Evolutionary conservation across 1,139 yeast genomes (phyloP), one percentile per base, ranked within the genome.

Genomic region (Scheffersomyces cryptocercus): DNA sequence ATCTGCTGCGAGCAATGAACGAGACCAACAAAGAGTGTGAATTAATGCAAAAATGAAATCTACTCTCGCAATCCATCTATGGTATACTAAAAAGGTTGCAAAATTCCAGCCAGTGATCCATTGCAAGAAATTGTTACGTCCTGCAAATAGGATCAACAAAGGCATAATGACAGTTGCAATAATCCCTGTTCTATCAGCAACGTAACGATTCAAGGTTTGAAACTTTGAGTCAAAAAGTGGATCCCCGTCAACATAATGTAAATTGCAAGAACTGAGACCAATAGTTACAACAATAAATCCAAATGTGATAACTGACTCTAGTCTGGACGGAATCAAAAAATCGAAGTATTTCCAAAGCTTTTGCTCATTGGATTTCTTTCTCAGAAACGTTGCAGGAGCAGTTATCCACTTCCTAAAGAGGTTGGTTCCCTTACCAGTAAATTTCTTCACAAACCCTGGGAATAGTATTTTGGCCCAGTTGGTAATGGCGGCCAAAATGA

Each of bases 51-150:
- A 62, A 24, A 54, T 42, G 44, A 65, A 60, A 36, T 59, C 64
- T 16, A 58, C 57, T 44, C 77, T 61, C 1, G 72, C 67, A 7
- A 67, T 54, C 72, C 75, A 72, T 44, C 71, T 60, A 47, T 73
- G 77, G 47, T 56, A 70, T 7, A 65, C 49, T 36, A 70, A 55
- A 53, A 65, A 70, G 11, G 73, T 63, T 32, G 70, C 59, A 50
- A 56, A 72, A 42, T 64, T 57, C 68, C 71, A 65, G 12, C 72
- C 63, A 2, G 75, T 68, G n/a, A 67, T 30, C 73, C 75, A 71
- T 46, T 64, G 73, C 45, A 71, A 58, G 43, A 72, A 65, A 52
- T 72, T 72, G 50, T 72, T 72, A 40, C 77, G 58, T 3, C 77
- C 77, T n/a, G 74, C 77, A 55, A 72, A 70, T 29, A 73, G 52